phyloP scores from a whole-genome alignment of 2,329 filamentous ascomycete species.

The Alternaria infectoria region DNA sequence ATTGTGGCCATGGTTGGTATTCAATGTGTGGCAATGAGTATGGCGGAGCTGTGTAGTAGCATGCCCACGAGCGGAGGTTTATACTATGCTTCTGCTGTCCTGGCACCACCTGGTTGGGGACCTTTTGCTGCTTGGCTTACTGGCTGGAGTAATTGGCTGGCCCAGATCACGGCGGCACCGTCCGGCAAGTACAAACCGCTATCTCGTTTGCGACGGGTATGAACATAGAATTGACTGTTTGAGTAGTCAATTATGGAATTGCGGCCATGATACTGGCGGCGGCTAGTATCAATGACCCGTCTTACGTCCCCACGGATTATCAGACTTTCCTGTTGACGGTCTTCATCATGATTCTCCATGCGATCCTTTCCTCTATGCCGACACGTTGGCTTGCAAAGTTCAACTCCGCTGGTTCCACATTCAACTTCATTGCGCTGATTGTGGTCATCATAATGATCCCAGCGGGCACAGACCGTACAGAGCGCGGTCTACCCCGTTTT shows the following conservation, averaged over 20 bases:
- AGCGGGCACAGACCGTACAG: conserved; percentile 58
- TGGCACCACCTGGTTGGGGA: conserved; percentile 70
- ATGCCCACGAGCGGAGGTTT: conserved; percentile 76
- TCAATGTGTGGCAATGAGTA: conserved; percentile 69
- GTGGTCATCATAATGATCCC: conserved; percentile 74
- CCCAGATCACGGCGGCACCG: conserved; percentile 70
- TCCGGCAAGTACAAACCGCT: conserved; percentile 47
- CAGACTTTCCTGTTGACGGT: conserved; percentile 73
- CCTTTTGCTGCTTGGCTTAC: conserved; percentile 72
- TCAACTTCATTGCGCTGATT: conserved; percentile 73
- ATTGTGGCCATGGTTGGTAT: conserved; percentile 75
- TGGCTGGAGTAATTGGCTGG: conserved; percentile 74
- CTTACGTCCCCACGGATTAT: conserved; percentile 68
- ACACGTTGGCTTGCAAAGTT: conserved; percentile 73
- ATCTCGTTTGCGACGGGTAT: not conserved
- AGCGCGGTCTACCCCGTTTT: conserved; percentile 64
- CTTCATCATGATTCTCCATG: conserved; percentile 72
- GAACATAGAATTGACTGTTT: conserved; percentile 8
- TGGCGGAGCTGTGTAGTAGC: conserved; percentile 73
- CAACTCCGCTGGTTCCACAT: conserved; percentile 72
- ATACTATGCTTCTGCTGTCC: conserved; percentile 75
- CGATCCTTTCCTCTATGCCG: conserved; percentile 70
- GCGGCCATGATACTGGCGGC: conserved; percentile 75
- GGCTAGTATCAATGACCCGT: conserved; percentile 69
- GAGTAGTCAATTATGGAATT: conserved; percentile 67